These are phyloP conservation scores for Penicillium italicum DNA, from an alignment of 2,329 filamentous ascomycete species.

Conservation along the genomic window DNA sequence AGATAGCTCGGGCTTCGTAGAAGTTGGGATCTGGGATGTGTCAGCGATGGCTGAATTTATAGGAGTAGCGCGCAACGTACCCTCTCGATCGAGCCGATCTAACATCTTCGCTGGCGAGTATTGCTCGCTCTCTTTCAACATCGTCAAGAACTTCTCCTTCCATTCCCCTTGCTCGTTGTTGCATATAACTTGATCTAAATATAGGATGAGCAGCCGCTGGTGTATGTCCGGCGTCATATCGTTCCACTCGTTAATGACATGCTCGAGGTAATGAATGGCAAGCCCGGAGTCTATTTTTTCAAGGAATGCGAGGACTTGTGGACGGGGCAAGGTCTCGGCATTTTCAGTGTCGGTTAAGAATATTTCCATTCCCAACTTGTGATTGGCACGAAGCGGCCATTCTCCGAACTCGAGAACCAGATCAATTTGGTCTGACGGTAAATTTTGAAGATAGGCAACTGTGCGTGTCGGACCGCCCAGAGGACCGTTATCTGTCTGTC, in stretches of 20 bases:
- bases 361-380: conserved; percentile 80
- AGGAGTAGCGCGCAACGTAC: conserved; percentile 47
- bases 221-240: conserved; percentile 85
- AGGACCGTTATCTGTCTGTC: conserved; percentile 52
- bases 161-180: conserved; percentile 46
- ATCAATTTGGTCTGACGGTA: conserved; percentile 83
- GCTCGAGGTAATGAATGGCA: conserved; percentile 80
- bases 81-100: conserved; percentile 71
- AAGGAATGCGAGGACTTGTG: conserved; percentile 71
- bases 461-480: conserved; percentile 81
- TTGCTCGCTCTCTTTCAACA: conserved; percentile 70
- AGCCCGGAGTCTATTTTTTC: conserved; percentile 64
- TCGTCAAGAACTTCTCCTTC: conserved; percentile 66
- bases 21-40: conserved; percentile 66
- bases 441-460: conserved; percentile 81
- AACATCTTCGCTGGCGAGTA: conserved; percentile 80
- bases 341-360: conserved; percentile 94
- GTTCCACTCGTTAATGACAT: conserved; percentile 81
- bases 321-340: conserved; percentile 79
- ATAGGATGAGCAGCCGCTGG: conserved; percentile 73
- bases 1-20: conserved; percentile 83
- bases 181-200: conserved; percentile 54
- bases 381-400: conserved; percentile 74
- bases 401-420: conserved; percentile 86
- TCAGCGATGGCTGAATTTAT: conserved; percentile 2